A percentile compares a stretch with the other conserved stretches of the same genome.
Conservation (phyloP, 139 green algal genomes). For the Limnomonas spitsbergensis region DNA sequence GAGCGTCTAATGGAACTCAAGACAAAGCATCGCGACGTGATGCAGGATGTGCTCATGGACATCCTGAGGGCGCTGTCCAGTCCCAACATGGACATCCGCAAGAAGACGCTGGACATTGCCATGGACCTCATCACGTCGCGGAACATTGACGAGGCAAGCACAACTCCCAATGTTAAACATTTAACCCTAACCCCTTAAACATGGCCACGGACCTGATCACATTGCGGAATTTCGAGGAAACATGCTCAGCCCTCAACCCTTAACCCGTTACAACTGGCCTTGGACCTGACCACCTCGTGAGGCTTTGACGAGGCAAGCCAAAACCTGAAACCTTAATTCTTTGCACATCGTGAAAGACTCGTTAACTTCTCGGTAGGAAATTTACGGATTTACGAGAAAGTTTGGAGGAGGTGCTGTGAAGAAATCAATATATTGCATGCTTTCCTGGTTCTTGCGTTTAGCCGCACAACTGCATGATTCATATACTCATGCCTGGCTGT, state of each 20-base stretch:
- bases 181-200: not conserved
- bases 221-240: not conserved
- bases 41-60: slow-evolving; percentile 96
- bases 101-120: slow-evolving; percentile 92
- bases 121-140: slow-evolving; percentile 88
- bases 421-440: too few species aligned
- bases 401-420: too few species aligned
- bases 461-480: too few species aligned
- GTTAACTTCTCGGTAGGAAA: too few species aligned
- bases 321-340: too few species aligned
- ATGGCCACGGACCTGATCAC: not conserved
- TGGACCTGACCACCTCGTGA: not conserved
- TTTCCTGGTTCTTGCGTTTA: too few species aligned
- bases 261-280: not conserved
- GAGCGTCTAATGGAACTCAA: slow-evolving; percentile 83
- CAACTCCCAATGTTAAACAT: not conserved
- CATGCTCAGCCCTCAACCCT: too few species aligned
- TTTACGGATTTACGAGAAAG: too few species aligned
- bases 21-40: slow-evolving; percentile 66
- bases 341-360: too few species aligned
- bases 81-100: slow-evolving; percentile 91
- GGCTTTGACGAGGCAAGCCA: too few species aligned
- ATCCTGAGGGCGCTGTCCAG: slow-evolving; percentile 85
- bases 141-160: slow-evolving; percentile 67
- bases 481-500: too few species aligned